phyloP scores from a whole-genome alignment of 768 basidiomycete species.

The Serendipita vermifera region DNA sequence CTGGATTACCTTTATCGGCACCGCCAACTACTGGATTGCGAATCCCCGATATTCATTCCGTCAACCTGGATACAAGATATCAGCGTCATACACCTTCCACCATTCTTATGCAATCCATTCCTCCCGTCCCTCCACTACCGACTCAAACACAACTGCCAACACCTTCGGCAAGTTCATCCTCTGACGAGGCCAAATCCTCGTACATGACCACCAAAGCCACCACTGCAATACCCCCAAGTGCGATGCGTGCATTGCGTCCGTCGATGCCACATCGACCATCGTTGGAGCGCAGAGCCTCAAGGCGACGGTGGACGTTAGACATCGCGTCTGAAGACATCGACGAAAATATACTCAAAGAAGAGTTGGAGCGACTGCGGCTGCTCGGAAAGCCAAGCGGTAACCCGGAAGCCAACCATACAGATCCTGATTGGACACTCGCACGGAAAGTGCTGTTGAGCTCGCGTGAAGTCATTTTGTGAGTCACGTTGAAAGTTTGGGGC shows the following conservation, averaged over 20 bases:
- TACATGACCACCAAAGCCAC: neutral
- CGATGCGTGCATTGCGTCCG: neutral
- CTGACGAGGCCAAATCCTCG: neutral
- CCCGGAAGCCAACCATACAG: neutral
- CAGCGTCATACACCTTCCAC: no score
- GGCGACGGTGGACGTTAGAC: slow-evolving; percentile 4
- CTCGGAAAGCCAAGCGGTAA: neutral
- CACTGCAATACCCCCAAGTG: neutral
- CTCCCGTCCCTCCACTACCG: neutral
- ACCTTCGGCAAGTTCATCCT: neutral
- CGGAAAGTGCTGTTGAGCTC: slow-evolving; percentile 32
- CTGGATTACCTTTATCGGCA: neutral
- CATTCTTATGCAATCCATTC: neutral
- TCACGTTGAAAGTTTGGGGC: slow-evolving; percentile 16
- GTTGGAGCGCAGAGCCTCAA: neutral
- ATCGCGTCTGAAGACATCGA: slow-evolving; percentile 8
- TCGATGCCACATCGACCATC: neutral
- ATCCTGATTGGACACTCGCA: slow-evolving; percentile 26
- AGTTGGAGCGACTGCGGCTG: neutral
- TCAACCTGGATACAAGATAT: no score
- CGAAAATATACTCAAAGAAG: neutral
- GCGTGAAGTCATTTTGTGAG: slow-evolving; percentile 35
- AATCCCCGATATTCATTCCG: no score
- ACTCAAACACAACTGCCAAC: neutral
- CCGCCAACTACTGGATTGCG: neutral